Percentiles rank a stretch among this genome's conserved stretches.
phyloP scores from a whole-genome alignment of 352 stramenopile species.

The Globisporangium perplexum region DNA sequence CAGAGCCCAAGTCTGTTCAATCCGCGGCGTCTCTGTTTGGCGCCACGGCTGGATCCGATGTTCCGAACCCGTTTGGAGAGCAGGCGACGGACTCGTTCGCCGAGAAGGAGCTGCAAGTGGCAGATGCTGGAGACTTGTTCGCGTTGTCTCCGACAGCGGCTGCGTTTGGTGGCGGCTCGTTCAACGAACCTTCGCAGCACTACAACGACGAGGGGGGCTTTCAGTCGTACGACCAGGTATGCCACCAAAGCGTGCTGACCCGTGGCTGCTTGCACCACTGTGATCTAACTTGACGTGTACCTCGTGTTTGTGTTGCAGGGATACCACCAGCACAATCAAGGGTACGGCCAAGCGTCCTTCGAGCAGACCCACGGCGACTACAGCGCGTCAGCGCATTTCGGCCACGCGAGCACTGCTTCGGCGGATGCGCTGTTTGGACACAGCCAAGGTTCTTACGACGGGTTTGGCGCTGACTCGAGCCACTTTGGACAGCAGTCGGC shows the following conservation, averaged over 20 bases:
- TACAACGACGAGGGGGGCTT: slow-evolving; percentile 25
- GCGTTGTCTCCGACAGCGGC: slow-evolving; percentile 25
- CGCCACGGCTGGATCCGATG: slow-evolving; percentile 30
- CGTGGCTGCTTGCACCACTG: not conserved
- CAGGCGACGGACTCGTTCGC: slow-evolving; percentile 16
- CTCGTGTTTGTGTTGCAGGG: not conserved
- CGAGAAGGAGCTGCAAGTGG: slow-evolving; percentile 48
- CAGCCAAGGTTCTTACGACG: slow-evolving; percentile 9
- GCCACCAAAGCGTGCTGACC: not conserved
- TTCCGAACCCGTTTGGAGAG: slow-evolving; percentile 43
- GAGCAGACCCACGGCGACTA: slow-evolving; percentile 9
- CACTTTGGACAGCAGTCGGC: slow-evolving; percentile 7
- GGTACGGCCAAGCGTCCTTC: slow-evolving; percentile 14
- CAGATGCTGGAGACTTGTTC: slow-evolving; percentile 58
- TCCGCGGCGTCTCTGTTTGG: slow-evolving; percentile 64
- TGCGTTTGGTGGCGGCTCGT: slow-evolving; percentile 25
- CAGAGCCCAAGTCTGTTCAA: slow-evolving; percentile 15
- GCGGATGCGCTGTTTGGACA: slow-evolving; percentile 23
- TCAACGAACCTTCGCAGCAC: slow-evolving; percentile 21
- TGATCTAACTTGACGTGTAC: not conserved
- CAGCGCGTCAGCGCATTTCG: slow-evolving; percentile 17
- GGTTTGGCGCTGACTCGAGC: slow-evolving; percentile 8
- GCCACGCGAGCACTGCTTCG: slow-evolving; percentile 15
- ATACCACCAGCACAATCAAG: slow-evolving; percentile 10
- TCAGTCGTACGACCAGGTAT: slow-evolving; percentile 33